Base-by-base conservation (phyloP, 2,329 filamentous ascomycete species). In the Colletotrichum caudatum region DNA sequence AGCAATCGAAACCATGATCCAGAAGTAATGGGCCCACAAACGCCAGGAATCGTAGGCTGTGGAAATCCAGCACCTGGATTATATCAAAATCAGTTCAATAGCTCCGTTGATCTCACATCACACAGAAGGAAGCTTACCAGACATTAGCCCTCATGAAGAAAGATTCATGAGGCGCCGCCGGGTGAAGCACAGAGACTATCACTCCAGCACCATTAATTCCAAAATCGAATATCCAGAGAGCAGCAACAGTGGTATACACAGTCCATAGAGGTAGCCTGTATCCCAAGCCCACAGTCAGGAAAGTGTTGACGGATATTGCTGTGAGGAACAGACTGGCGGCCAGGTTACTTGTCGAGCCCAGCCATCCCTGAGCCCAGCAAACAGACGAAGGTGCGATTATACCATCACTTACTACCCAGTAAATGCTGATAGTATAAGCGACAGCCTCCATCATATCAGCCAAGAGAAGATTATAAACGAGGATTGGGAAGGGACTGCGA, bases 21-120 rank as follows among this genome's bases (percentile, higher is more conserved):
- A 92, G 64, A 91, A 80, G 75, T 92, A 92, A 74, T 92, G 90
- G 1, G 88, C 84, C 79, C 85, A 85, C 0, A 92, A 81, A 51
- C 89, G 88, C 44, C 89, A 81, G 57, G 85, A 82, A 29, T 72
- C 70, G 73, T 87, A 88, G 23, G 83, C 78, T 18, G 84, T 78
- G 67, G 87, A 88, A 23, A 92, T 85, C 90, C 90, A 92, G 78
- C 90, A 92, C 89, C 86, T 74, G 39, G 7, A 7, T 9, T 18
- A 12, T 12, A 16, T 5, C 46, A 3, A 11, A 18, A 60, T 57
- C 33, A 63, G 58, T 18, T 51, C 26, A 7, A 12, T 29, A 9
- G 4, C 0, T 75, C 3, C 9, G 1, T 12, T 14, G 9, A 20
- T 37, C 3, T 4, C 14, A 16, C 2, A 53, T 4, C 1, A 18